phyloP scores from a whole-genome alignment of 2,329 filamentous ascomycete species.

The Stromatinia cepivora region DNA sequence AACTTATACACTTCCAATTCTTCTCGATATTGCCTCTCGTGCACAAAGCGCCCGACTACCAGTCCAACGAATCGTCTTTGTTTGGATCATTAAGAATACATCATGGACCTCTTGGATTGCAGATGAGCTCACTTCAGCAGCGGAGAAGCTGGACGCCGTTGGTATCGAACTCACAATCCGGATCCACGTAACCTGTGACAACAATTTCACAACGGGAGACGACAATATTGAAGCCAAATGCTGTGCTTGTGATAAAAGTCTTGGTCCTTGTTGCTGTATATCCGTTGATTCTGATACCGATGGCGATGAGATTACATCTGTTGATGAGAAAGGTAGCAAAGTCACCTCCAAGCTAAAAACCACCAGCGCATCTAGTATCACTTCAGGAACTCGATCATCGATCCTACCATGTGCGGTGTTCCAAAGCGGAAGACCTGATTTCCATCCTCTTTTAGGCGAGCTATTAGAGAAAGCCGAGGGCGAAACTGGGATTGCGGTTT shows the following conservation, averaged over 20 bases:
- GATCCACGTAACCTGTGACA: constrained; percentile 52
- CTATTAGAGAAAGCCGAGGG: constrained; percentile 58
- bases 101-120: constrained; percentile 52
- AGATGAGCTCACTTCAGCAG: constrained; percentile 29
- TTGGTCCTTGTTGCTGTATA: constrained; percentile 31
- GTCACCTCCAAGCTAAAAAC: constrained; percentile 19
- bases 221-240: constrained; percentile 16
- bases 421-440: constrained; percentile 48
- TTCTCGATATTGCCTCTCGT: constrained; percentile 40
- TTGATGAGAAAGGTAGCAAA: constrained; percentile 18
- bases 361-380: constrained; percentile 20
- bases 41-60: constrained; percentile 39
- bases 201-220: constrained; percentile 29
- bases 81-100: constrained; percentile 57
- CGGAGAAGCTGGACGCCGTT: constrained; percentile 48
- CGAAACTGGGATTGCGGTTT: constrained; percentile 63
- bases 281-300: constrained; percentile 11
- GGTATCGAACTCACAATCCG: constrained; percentile 53
- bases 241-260: constrained; percentile 31
- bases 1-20: constrained; percentile 59
- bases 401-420: constrained; percentile 16
- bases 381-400: constrained; percentile 40
- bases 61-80: constrained; percentile 53
- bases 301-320: neutral
- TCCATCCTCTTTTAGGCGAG: constrained; percentile 52